Percentiles rank a stretch among this genome's conserved stretches.
Conservation (phyloP, 208 protist species). For the Trypanosoma boissoni region DNA sequence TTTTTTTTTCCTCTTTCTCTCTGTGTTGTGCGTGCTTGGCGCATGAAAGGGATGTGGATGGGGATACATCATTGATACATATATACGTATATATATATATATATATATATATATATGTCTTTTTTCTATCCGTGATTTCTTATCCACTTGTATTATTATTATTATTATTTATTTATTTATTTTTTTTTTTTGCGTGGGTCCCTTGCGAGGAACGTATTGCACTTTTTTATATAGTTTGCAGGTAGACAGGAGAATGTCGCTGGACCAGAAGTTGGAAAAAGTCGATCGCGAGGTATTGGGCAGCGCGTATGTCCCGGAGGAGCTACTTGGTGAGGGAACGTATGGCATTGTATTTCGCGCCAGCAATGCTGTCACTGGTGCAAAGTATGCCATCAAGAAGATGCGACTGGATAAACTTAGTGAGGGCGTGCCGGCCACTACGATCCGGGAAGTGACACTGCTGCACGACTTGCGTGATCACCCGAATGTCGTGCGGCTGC, state of each 20-base stretch:
- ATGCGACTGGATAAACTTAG: constrained; percentile 61
- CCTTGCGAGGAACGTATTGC: too few species aligned
- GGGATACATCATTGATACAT: too few species aligned
- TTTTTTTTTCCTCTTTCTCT: too few species aligned
- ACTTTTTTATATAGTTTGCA: too few species aligned
- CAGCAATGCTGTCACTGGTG: constrained; percentile 53
- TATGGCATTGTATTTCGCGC: constrained; percentile 94
- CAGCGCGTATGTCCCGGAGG: constrained; percentile 42
- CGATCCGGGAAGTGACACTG: constrained; percentile 91
- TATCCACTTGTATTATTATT: too few species aligned
- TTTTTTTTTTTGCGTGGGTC: too few species aligned
- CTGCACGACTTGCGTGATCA: constrained; percentile 89
- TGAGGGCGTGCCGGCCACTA: constrained; percentile 90
- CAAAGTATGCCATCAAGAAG: constrained; percentile 79
- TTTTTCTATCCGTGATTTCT: too few species aligned
- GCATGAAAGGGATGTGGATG: too few species aligned
- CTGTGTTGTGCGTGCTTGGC: too few species aligned
- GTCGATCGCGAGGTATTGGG: constrained; percentile 51
- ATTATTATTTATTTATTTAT: too few species aligned
- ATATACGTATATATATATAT: too few species aligned
- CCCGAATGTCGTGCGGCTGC: constrained; percentile 89
- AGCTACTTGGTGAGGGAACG: constrained; percentile 94
- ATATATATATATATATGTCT: too few species aligned
- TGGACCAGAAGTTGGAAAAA: constrained; percentile 43
- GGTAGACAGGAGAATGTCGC: not conserved